phyloP scores from a whole-genome alignment of 2,329 filamentous ascomycete genomes.

The Neofusicoccum ribis region DNA sequence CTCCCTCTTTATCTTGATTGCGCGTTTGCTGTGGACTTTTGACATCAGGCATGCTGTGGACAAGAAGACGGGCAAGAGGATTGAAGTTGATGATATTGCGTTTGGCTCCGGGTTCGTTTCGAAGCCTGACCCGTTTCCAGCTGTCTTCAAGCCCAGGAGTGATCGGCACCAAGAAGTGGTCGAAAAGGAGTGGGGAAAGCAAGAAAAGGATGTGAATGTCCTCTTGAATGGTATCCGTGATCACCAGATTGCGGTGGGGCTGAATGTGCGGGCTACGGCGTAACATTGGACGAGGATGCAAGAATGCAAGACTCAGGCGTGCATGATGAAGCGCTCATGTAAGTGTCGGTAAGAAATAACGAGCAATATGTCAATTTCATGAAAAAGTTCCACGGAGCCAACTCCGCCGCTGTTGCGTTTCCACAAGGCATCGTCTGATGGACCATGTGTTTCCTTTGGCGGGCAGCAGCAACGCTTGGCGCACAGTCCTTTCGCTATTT shows the following conservation, averaged over 20 bases:
- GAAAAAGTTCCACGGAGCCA: too few species aligned
- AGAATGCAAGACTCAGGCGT: too few species aligned
- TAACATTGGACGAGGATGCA: too few species aligned
- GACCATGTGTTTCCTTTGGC: too few species aligned
- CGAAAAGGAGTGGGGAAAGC: conserved; percentile 24
- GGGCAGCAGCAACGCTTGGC: too few species aligned
- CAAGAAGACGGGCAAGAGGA: conserved; percentile 23
- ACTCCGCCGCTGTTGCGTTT: too few species aligned
- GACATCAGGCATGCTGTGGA: conserved; percentile 38
- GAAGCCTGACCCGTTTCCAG: conserved; percentile 29
- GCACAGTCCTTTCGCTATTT: too few species aligned
- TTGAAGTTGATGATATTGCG: conserved; percentile 27
- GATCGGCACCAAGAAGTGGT: conserved; percentile 24
- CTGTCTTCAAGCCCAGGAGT: conserved; percentile 29
- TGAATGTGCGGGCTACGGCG: conserved; percentile 1
- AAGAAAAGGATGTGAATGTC: conserved; percentile 20
- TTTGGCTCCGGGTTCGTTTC: conserved; percentile 28
- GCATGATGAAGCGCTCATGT: too few species aligned
- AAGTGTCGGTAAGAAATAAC: too few species aligned
- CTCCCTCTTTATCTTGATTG: conserved; percentile 49
- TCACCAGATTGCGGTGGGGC: conserved; percentile 25
- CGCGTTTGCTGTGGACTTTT: conserved; percentile 53
- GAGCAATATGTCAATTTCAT: too few species aligned
- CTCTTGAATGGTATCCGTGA: conserved; percentile 20
- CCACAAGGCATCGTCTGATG: too few species aligned